Evolutionary conservation across 176 grass and related monocot species (phyloP), one percentile per base, ranked within the genome.

Genomic region (Lolium multiflorum): DNA sequence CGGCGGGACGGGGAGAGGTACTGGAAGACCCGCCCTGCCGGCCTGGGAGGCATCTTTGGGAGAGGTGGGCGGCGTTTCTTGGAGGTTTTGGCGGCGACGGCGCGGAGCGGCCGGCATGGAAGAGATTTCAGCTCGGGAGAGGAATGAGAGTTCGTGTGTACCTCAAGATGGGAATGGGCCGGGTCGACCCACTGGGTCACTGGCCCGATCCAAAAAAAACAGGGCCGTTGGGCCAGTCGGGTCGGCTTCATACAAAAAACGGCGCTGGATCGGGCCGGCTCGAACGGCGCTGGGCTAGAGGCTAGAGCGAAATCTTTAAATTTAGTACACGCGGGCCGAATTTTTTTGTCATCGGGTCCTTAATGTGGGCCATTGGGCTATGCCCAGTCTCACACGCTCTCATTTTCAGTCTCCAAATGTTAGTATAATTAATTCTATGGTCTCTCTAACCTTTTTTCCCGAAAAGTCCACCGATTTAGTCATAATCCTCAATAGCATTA

Each of bases 11-110:
- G 74, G 81, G 76, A 28, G 69, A 91, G 13, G 76, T 80, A 88
- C 52, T 31, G 81, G 81, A 84, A 91, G 20, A 84, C 50, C 59
- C 11, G 76, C 15, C 56, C 74, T 38, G 81, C 66, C 11, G 76
- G 85, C 15, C 69, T 84, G 38, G 85, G 76, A 12, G 81, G 59
- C 89, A 91, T 91, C 48, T 66, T 15, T 35, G 46, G 31, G 67
- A 60, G n/a, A 60, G 24, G 38, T n/a, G 20, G 80, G 26, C 67
- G 59, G 68, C 47, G 57, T 2, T 57, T 52, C 1, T 13, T 9
- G 66, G n/a, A 15, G 81, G 35, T 6, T 86, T 82, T 15, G 85
- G 71, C 76, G 82, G 4, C 82, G 87, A 5, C 82, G 82, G 87
- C 87, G 57, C 14, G 72, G 14, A 17, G 81, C 41, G 63, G 12